Conservation (phyloP, 1,139 yeast genomes). For the Candida mesenterica region DNA sequence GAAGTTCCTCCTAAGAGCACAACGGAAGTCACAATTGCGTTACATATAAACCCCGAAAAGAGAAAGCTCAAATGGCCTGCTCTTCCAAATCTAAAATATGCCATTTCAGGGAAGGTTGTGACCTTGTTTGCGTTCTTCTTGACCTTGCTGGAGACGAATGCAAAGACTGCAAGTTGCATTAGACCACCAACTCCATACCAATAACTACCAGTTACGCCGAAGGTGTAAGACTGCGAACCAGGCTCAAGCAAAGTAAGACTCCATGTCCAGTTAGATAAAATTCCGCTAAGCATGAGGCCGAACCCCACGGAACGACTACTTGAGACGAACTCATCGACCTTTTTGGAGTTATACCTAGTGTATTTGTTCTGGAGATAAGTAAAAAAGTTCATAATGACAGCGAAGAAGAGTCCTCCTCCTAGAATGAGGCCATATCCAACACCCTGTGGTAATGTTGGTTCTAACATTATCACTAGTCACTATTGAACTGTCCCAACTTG, state of each 20-base stretch:
- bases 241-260: conserved; percentile 33
- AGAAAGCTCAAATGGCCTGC: conserved; percentile 36
- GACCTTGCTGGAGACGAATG: conserved; percentile 35
- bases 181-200: conserved; percentile 37
- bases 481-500: too few species aligned
- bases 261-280: conserved; percentile 42
- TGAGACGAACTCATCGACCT: conserved; percentile 36
- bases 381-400: conserved; percentile 29
- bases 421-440: conserved; percentile 36
- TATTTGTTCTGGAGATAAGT: conserved; percentile 30
- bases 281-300: conserved; percentile 32
- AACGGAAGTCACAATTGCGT: conserved; percentile 36
- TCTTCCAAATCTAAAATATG: conserved; percentile 34
- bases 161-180: conserved; percentile 36
- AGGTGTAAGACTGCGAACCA: conserved; percentile 22
- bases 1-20: conserved; percentile 40
- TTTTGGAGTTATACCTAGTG: conserved; percentile 23
- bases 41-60: conserved; percentile 37
- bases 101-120: conserved; percentile 42
- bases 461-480: too few species aligned
- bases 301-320: conserved; percentile 34
- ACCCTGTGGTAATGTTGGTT: conserved; percentile 31
- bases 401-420: conserved; percentile 36
- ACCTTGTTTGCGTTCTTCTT: conserved; percentile 38
- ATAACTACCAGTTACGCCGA: conserved; percentile 29